These are phyloP conservation scores for Beauveria sp. DNA, from an alignment of 2,329 filamentous ascomycete species.

Conservation along the genomic window DNA sequence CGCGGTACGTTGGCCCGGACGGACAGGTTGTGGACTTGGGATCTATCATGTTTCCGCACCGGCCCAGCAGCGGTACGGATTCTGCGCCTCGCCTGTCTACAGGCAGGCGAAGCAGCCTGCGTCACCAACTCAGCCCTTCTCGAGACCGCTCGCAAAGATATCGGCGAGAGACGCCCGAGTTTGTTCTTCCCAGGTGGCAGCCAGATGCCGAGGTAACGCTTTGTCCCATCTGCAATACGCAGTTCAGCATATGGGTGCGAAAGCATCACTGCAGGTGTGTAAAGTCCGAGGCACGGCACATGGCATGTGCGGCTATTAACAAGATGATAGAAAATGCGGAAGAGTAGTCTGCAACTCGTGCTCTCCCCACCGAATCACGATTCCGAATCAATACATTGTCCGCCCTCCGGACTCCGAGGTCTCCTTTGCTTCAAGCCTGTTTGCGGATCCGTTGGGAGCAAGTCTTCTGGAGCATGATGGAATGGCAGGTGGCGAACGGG, in stretches of 20 bases:
- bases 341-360: slow-evolving; percentile 84
- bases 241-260: slow-evolving; percentile 77
- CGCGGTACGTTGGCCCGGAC: background rate
- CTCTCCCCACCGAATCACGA: slow-evolving; percentile 91
- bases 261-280: slow-evolving; percentile 86
- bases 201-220: slow-evolving; percentile 73
- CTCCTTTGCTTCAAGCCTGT: slow-evolving; percentile 26
- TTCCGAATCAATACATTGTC: slow-evolving; percentile 88
- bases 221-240: slow-evolving; percentile 75
- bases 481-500: slow-evolving; percentile 48
- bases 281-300: background rate
- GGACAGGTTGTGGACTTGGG: slow-evolving; percentile 1
- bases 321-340: slow-evolving; percentile 66
- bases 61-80: background rate
- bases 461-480: slow-evolving; percentile 36
- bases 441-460: slow-evolving; percentile 32
- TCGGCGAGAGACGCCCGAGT: slow-evolving; percentile 24
- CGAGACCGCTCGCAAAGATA: background rate
- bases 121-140: background rate
- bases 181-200: slow-evolving; percentile 74
- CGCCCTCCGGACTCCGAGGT: slow-evolving; percentile 53
- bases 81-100: background rate
- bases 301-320: background rate
- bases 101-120: background rate
- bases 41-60: slow-evolving; percentile 1